These are phyloP conservation scores for Penicillium sumatraense DNA, from an alignment of 2,329 filamentous ascomycete species.

Conservation along the genomic window DNA sequence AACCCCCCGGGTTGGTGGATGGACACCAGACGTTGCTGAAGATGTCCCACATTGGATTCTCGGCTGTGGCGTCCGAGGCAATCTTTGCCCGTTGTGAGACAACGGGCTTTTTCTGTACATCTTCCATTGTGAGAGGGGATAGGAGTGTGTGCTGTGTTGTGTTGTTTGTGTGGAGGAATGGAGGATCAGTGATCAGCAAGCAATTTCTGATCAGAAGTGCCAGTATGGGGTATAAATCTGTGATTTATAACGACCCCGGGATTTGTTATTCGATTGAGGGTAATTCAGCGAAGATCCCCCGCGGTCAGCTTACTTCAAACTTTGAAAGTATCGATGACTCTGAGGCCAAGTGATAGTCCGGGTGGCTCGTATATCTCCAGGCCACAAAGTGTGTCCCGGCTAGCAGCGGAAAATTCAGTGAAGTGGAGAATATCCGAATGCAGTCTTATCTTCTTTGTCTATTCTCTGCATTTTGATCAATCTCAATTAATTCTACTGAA, in stretches of 20 bases:
- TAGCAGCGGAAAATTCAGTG: background rate
- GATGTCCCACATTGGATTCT: slow-evolving; percentile 48
- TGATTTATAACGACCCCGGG: background rate
- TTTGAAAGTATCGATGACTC: too few relatives aligned
- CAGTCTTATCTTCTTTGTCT: too few relatives aligned
- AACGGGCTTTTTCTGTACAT: background rate
- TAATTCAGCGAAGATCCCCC: background rate
- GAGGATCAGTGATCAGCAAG: background rate
- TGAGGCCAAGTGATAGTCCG: background rate
- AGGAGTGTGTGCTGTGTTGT: too few relatives aligned
- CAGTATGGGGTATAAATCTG: background rate
- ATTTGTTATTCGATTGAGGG: background rate
- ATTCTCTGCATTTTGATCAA: too few relatives aligned
- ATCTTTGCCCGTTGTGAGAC: slow-evolving; percentile 23
- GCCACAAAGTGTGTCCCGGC: background rate
- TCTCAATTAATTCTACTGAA: too few relatives aligned
- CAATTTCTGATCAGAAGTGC: background rate
- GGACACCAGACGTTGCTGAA: slow-evolving; percentile 52
- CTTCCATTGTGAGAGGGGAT: background rate
- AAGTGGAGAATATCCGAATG: too few relatives aligned
- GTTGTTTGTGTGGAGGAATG: background rate
- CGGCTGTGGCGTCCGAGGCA: slow-evolving; percentile 8
- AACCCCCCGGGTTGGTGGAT: slow-evolving; percentile 43
- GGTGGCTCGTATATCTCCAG: background rate
- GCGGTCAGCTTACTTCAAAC: too few relatives aligned